Conservation (phyloP, 2,329 filamentous ascomycete species). For the Fusarium sterilihyphosum region DNA sequence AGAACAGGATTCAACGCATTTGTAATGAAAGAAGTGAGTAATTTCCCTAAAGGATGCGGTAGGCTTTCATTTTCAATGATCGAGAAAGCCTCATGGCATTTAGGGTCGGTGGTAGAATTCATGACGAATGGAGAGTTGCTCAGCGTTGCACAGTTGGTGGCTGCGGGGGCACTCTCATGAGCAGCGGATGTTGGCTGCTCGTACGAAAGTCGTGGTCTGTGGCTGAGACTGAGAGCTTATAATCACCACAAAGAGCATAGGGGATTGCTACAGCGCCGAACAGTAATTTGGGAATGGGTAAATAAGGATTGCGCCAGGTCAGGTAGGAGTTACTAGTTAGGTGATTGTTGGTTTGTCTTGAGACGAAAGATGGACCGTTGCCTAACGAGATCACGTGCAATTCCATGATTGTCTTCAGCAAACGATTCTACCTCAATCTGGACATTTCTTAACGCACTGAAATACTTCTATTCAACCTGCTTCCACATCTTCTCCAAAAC, state of each 20-base stretch:
- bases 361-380: neutral
- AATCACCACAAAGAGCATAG: neutral
- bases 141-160: fast-evolving
- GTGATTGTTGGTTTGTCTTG: neutral
- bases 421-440: neutral
- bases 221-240: neutral
- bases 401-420: neutral
- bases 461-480: neutral
- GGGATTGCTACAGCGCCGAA: neutral
- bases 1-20: neutral
- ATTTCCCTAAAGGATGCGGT: fast-evolving
- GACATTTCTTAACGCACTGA: too few species aligned
- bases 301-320: neutral
- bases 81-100: neutral
- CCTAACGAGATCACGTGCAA: neutral
- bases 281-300: neutral
- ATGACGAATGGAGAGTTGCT: neutral
- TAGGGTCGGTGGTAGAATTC: neutral
- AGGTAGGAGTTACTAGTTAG: neutral
- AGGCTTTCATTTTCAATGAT: fast-evolving
- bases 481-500: neutral
- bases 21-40: fast-evolving
- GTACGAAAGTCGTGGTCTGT: neutral
- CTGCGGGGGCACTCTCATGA: neutral
- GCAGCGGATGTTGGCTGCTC: neutral